Evolutionary conservation across 2,329 filamentous ascomycete genomes (phyloP), one percentile per base, ranked within the genome.

Genomic region (Amauroascus niger): DNA sequence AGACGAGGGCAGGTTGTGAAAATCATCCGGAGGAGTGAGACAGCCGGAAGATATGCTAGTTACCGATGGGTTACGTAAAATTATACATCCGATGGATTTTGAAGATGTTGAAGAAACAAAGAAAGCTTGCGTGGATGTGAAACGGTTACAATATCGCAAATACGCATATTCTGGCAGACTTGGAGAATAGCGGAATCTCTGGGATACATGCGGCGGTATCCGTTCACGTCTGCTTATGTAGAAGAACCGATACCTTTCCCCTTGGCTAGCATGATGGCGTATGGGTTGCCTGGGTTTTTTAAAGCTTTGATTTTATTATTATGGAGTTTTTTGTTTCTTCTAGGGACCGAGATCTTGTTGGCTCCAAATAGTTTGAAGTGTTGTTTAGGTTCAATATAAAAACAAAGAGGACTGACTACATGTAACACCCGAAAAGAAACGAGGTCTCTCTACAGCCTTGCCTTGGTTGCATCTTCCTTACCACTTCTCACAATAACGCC

Each of bases 21-120:
- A 81, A 98, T 98, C 64, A 96, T 98, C 64, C 79, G 93, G 60
- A 90, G 86, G 70, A 90, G 85, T 66, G 93, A 97, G 77, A 98
- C 93, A 53, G 93, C 93, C 13, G 93, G 93, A 57, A 80, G 93
- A 51, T 98, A 98, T 73, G 93, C 93, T 47, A 95, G 88, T 80
- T 98, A 98, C 73, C 78, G 91, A 63, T 84, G 80, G 80, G 79
- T 76, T 32, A 75, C 74, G 52, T 76, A 65, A 66, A n/a, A 33
- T 26, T 13, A 28, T 13, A 24, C 26, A 4, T 41, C 3, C n/a
- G 30, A 11, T 22, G 30, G 18, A 35, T 37, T 35, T n/a, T 11
- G 14, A 26, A 35, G 13, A 35, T 22, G 6, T 8, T 14, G 6
- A n/a, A n/a, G 13, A n/a, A 35, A 35, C 3, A 35, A 20, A 20